Evolutionary conservation across 441 rosid genomes (phyloP).

Genomic region (Croton setiger): DNA sequence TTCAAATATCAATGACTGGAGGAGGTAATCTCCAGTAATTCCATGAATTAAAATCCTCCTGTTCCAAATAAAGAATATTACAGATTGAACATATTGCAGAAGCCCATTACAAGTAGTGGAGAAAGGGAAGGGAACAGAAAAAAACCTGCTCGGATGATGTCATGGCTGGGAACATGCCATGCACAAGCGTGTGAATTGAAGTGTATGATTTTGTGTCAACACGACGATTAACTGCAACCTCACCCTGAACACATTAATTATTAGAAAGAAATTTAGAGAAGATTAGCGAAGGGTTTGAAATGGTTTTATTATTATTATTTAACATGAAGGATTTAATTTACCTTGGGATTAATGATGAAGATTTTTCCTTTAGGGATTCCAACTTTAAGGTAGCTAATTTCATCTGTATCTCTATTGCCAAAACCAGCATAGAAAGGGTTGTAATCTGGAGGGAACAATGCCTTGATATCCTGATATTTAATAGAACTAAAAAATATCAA

Average conservation of each 20-base stretch:
- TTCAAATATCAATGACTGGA: slow-evolving; percentile 42
- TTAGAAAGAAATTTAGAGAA: slow-evolving; percentile 17
- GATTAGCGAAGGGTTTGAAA: not conserved
- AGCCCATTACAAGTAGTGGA: not conserved
- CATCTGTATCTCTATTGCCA: slow-evolving; percentile 98
- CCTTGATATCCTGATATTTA: slow-evolving; percentile 65
- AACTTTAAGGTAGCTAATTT: slow-evolving; percentile 94
- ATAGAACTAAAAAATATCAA: slow-evolving; percentile 8
- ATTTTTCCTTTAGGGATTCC: slow-evolving; percentile 95
- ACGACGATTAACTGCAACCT: slow-evolving; percentile 81
- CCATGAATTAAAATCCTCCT: slow-evolving; percentile 97
- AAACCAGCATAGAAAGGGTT: slow-evolving; percentile 98
- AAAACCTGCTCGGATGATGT: slow-evolving; percentile 66
- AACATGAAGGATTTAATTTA: slow-evolving; percentile 27
- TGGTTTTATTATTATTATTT: not conserved
- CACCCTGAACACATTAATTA: slow-evolving; percentile 57
- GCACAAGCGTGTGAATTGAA: slow-evolving; percentile 78
- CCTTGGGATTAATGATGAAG: slow-evolving; percentile 96
- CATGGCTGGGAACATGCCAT: slow-evolving; percentile 77
- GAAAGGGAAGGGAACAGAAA: slow-evolving; percentile 12
- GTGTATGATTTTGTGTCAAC: slow-evolving; percentile 77
- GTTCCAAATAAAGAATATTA: slow-evolving; percentile 20
- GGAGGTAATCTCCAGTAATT: slow-evolving; percentile 92
- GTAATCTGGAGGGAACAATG: slow-evolving; percentile 80
- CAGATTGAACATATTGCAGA: too few species aligned